Evolutionary conservation across 2,329 filamentous ascomycete species (phyloP), one percentile per base, ranked within the genome.

Genomic region (Biscogniauxia sp.): DNA sequence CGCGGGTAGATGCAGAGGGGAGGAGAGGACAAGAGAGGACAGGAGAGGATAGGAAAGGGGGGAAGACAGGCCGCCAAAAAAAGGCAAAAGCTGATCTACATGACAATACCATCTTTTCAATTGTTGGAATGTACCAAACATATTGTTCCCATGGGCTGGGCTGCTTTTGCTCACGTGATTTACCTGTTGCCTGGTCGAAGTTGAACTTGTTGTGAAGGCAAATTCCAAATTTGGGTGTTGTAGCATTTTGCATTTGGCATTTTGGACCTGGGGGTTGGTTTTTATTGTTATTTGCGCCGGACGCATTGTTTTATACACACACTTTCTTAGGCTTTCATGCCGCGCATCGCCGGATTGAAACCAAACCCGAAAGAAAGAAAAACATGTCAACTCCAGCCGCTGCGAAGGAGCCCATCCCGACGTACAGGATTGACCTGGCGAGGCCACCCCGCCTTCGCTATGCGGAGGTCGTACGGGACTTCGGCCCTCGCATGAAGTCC

Each of bases 391-490:
- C 49, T 13, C 59, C 49, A 2, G 26, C 26, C 26, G 8, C 20
- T n/a, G 37, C 45, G 3, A 26, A 53, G 8, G 58, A 64, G 15
- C 51, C 58, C 5, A 63, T 69, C 23, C 67, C 68, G 0, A 59
- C 58, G 9, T 70, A 69, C 58, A 66, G 65, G 13, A 86, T 87
- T 64, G 80, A 88, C 64, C 77, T 87, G 2, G 83, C 82, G 1
- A 77, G 80, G 2, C 78, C 83, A 0, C 83, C 85, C 1, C 68
- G 74, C 26, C 70, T 81, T 61, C 78, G 84, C 55, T 88, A 87
- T 70, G 69, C 75, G 19, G 69, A 78, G 28, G 71, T 87, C 1
- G 81, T 80, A 19, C 68, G 58, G 5, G 75, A 78, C 23, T 83
- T 84, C 66, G 74, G 77, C 25, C 63, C 74, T 5, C 69, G 76